Base-by-base conservation (phyloP, 2,329 filamentous ascomycete species). In the Beauveria pseudobassiana region DNA sequence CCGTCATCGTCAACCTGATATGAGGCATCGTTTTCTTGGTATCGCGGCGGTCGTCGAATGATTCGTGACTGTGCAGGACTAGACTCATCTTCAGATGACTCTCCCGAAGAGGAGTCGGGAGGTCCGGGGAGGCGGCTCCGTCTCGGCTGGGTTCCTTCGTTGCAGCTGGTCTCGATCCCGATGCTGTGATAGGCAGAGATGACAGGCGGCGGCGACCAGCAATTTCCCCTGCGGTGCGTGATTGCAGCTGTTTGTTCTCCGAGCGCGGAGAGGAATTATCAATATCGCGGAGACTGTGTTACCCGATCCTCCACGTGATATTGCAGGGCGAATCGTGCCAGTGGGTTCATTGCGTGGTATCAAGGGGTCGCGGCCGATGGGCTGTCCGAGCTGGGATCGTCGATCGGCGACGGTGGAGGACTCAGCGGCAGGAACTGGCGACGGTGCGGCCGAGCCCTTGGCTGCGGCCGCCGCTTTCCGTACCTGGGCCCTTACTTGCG, bases 401-500 rank as follows among this genome's bases (percentile, higher is more conserved):
- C 71, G 69, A 62, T 75, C 65, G 71, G 75, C 67, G 66, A 63
- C 64, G 65, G 69, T 71, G 67, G 69, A 69, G 66, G 71, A 75
- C 66, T 80, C 83, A 62, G 78, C 73, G 38, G 80, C 78, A 18
- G 82, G 83, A 18, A 82, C 70, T 2, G 86, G 84, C 2, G 86
- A 86, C 1, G 82, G 80, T 1, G 81, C 80, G 20, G 79, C 75
- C 3, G 85, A 85, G 62, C 82, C 82, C 58, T 82, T 80, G 24
- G 79, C 80, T 3, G 81, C 80, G 7, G 81, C 82, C 3, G 83
- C 85, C 49, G 87, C 85, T 71, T 88, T 95, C 64, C 90, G 86
- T 79, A 98, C 91, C 76, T 97, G 92, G 22, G 90, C 92, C 66
- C 91, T 86, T 53, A 98, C 90, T 72, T 97, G 91, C 0, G 90